Evolutionary conservation across 2,329 filamentous ascomycete genomes (phyloP).

Genomic region (Sarocladiaceae sp.): DNA sequence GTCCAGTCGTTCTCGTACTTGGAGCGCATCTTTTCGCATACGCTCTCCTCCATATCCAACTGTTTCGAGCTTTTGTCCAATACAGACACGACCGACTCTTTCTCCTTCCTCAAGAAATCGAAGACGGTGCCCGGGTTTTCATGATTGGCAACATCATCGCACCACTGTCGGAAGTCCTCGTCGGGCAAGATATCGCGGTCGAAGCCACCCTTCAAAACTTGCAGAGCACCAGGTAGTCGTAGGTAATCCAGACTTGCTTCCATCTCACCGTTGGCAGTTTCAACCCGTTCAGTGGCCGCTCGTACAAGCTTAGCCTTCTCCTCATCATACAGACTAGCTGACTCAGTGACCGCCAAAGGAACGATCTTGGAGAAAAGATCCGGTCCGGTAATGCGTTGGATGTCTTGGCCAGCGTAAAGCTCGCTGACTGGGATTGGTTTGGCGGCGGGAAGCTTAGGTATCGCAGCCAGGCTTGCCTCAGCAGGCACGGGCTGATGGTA

Average conservation of each 20-base stretch:
- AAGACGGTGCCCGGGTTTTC: slow-evolving; percentile 76
- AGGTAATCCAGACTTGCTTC: slow-evolving; percentile 91
- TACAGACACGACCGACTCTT: slow-evolving; percentile 65
- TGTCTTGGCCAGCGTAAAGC: slow-evolving; percentile 94
- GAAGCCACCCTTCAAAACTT: slow-evolving; percentile 87
- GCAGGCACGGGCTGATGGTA: slow-evolving; percentile 91
- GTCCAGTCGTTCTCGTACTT: slow-evolving; percentile 97
- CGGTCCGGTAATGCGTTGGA: slow-evolving; percentile 92
- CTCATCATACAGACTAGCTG: slow-evolving; percentile 94
- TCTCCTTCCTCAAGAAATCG: slow-evolving; percentile 72
- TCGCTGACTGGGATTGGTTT: slow-evolving; percentile 98
- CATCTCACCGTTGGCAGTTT: slow-evolving; percentile 92
- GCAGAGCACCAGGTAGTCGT: slow-evolving; percentile 81
- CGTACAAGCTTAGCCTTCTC: slow-evolving; percentile 95
- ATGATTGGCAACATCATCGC: slow-evolving; percentile 84
- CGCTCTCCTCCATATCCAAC: slow-evolving; percentile 93
- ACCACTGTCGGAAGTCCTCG: slow-evolving; percentile 91
- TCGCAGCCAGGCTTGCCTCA: slow-evolving; percentile 74
- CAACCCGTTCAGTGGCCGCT: slow-evolving; percentile 89
- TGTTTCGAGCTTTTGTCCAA: slow-evolving; percentile 82
- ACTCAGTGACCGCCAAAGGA: slow-evolving; percentile 92
- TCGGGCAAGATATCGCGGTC: slow-evolving; percentile 86
- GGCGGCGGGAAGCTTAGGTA: slow-evolving; percentile 88
- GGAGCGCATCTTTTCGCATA: slow-evolving; percentile 98
- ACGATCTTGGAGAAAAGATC: slow-evolving; percentile 97